A percentile compares a stretch with the other conserved stretches of the same genome.
phyloP scores from a whole-genome alignment of 495 filamentous ascomycete genomes.

The Echria macrotheca region DNA sequence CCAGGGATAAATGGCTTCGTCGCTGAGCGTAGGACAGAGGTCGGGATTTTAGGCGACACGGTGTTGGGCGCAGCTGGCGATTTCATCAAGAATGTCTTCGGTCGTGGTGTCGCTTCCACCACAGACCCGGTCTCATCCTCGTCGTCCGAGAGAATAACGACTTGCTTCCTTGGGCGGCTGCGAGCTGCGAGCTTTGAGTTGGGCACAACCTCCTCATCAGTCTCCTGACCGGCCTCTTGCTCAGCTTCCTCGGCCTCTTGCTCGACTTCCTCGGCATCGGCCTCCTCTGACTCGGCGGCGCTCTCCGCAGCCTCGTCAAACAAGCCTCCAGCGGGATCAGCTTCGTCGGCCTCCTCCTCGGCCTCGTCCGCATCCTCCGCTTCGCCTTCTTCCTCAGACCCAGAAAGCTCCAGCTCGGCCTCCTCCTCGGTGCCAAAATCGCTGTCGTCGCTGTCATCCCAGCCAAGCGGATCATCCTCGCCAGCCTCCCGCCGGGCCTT shows the following conservation, averaged over 20 bases:
- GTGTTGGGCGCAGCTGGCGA: constrained; percentile 32
- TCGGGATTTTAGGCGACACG: constrained; percentile 42
- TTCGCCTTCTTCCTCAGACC: constrained; percentile 40
- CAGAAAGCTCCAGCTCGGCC: constrained; percentile 38
- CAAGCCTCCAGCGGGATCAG: constrained; percentile 13
- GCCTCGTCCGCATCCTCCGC: constrained; percentile 23
- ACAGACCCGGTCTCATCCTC: constrained; percentile 62
- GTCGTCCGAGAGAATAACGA: constrained; percentile 51
- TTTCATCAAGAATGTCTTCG: constrained; percentile 30
- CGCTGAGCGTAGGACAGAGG: constrained; percentile 51
- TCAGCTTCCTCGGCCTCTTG: constrained; percentile 38
- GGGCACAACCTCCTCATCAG: constrained; percentile 36
- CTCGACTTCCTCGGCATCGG: constrained; percentile 38
- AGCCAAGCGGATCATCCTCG: constrained; percentile 48
- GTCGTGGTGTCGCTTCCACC: constrained; percentile 39
- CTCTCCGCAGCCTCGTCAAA: constrained; percentile 39
- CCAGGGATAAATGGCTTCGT: constrained; percentile 57
- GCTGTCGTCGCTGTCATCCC: constrained; percentile 55
- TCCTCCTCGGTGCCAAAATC: constrained; percentile 48
- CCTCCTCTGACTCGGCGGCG: constrained; percentile 32
- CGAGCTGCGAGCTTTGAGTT: constrained; percentile 25
- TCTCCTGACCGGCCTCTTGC: constrained; percentile 34
- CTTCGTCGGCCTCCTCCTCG: constrained; percentile 30
- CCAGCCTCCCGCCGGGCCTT: constrained; percentile 44
- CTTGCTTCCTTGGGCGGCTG: constrained; percentile 38